phyloP scores from a whole-genome alignment of 768 basidiomycete genomes.

The Strobilomyces echinocephalus region DNA sequence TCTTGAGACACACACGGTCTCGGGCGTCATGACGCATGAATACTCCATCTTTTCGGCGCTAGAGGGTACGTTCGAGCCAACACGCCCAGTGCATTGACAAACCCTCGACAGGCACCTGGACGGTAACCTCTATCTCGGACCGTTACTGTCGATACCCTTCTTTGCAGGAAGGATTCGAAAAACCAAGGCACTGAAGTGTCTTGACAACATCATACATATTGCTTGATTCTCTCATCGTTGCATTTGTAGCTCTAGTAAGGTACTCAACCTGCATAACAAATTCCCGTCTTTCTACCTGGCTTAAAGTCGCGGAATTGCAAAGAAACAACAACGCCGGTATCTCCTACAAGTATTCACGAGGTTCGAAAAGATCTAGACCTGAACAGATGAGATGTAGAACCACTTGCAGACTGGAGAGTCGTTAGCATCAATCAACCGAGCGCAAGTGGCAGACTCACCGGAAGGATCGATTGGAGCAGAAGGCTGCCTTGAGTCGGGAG shows the following conservation, averaged over 20 bases:
- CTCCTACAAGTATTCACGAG: not conserved
- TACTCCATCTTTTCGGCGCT: slow-evolving; percentile 91
- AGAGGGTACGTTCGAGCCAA: slow-evolving; percentile 59
- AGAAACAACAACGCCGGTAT: not conserved
- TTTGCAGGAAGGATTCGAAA: slow-evolving; percentile 49
- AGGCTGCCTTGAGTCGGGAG: slow-evolving; percentile 75
- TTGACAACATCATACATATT: not conserved
- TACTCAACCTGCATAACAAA: slow-evolving; percentile 4
- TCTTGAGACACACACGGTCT: slow-evolving; percentile 89
- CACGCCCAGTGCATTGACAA: not conserved
- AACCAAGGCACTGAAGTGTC: slow-evolving; percentile 22
- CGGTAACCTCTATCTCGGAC: slow-evolving; percentile 88
- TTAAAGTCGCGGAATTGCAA: slow-evolving; percentile 2
- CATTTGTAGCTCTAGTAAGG: slow-evolving; percentile 25
- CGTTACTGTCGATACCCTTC: slow-evolving; percentile 85
- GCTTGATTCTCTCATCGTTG: slow-evolving; percentile 14
- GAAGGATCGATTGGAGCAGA: slow-evolving; percentile 89
- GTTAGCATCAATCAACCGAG: slow-evolving; percentile 4
- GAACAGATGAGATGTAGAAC: slow-evolving; percentile 92
- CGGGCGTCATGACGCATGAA: slow-evolving; percentile 63
- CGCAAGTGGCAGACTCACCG: slow-evolving; percentile 45
- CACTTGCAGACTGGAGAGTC: slow-evolving; percentile 69
- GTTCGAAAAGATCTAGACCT: slow-evolving; percentile 44
- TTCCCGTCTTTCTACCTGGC: not conserved
- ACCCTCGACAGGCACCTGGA: slow-evolving; percentile 69